Conservation (phyloP, 805 yeast genomes). For the Nadsonia fulvescens region DNA sequence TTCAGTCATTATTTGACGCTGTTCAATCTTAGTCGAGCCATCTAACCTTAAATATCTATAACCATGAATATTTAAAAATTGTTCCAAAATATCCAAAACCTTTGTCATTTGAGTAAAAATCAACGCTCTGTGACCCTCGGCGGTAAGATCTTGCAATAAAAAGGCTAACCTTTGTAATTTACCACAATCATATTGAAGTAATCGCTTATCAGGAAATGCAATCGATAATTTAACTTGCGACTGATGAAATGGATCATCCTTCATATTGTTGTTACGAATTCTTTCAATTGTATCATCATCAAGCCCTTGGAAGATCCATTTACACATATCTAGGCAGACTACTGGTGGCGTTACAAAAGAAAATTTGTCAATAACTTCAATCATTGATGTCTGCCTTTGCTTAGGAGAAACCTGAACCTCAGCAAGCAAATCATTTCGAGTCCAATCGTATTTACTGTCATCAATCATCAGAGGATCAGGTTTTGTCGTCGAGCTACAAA, state of each 20-base stretch:
- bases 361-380: conserved; percentile 20
- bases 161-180: conserved; percentile 73
- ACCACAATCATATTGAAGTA: conserved; percentile 92
- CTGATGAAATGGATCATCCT: conserved; percentile 42
- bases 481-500: too few species aligned
- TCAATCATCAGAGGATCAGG: too few species aligned
- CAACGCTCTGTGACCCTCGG: conserved; percentile 81
- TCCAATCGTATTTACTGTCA: too few species aligned
- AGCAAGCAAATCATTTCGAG: too few species aligned
- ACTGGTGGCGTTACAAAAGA: conserved; percentile 81
- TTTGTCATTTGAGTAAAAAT: conserved; percentile 98
- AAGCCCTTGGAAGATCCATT: too few species aligned
- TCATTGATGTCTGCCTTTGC: too few species aligned
- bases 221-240: conserved; percentile 75
- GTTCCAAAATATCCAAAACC: conserved; percentile 83
- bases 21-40: conserved; percentile 95
- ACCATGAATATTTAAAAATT: conserved; percentile 85
- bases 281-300: conserved; percentile 7
- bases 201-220: conserved; percentile 89
- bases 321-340: conserved; percentile 50
- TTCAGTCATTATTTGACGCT: conserved; percentile 86
- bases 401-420: too few species aligned
- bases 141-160: conserved; percentile 57
- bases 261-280: not conserved
- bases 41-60: conserved; percentile 87